These are phyloP conservation scores for Primulina huaijiensis DNA, from an alignment of 257 asterid genomes.

Conservation along the genomic window DNA sequence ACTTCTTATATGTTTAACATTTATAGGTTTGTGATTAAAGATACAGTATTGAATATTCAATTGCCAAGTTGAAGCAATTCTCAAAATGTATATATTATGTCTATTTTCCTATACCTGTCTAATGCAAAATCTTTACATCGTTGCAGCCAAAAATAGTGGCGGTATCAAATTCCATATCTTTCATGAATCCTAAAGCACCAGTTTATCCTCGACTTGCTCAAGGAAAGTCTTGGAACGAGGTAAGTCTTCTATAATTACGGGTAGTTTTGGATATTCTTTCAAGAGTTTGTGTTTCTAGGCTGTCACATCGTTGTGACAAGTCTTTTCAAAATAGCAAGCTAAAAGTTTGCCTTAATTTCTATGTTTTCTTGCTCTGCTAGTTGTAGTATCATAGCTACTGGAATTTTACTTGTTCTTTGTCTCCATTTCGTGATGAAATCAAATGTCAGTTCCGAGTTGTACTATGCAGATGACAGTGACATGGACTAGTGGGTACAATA, in stretches of 20 bases:
- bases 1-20: not conserved
- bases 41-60: too few relatives aligned
- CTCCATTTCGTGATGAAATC: not conserved
- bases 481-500: slow-evolving; percentile 86
- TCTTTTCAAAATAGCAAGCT: too few relatives aligned
- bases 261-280: not conserved
- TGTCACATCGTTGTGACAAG: too few relatives aligned
- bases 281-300: too few relatives aligned
- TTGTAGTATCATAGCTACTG: too few relatives aligned
- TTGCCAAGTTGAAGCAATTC: not conserved
- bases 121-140: slow-evolving; percentile 4
- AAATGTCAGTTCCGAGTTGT: slow-evolving; percentile 7
- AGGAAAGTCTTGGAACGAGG: slow-evolving; percentile 94
- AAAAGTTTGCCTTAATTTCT: too few relatives aligned
- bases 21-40: not conserved
- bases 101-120: not conserved
- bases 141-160: slow-evolving; percentile 83
- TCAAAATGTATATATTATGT: not conserved
- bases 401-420: not conserved
- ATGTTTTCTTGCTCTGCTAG: too few relatives aligned
- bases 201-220: slow-evolving; percentile 92
- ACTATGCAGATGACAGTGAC: slow-evolving; percentile 78
- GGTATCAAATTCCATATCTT: slow-evolving; percentile 70
- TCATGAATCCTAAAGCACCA: slow-evolving; percentile 85
- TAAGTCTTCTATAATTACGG: slow-evolving; percentile 35